Evolutionary conservation across 108 stramenopile species (phyloP), one percentile per base, ranked within the genome.

Genomic region (Aurantiochytrium sp.): DNA sequence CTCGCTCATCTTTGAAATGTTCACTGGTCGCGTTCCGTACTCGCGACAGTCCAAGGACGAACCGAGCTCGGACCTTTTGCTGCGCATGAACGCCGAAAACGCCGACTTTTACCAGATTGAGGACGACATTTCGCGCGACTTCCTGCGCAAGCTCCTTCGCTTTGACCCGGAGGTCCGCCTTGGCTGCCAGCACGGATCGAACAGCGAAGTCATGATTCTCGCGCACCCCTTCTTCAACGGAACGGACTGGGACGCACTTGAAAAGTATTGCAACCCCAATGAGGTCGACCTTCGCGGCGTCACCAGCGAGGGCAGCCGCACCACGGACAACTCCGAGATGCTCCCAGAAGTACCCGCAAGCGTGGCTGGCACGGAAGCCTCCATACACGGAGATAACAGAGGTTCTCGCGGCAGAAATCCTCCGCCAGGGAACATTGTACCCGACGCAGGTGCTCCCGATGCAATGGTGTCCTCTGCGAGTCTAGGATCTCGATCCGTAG

Each of bases 201-300:
- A 83, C 76, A 83, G 76, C 51, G 76, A 83, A 23, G 76, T 83
- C 49, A 83, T 83, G 76, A 83, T 83, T 83, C n/a, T 83, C 5
- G 51, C 76, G 28, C 76, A 83, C 76, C 76, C 76, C n/a, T 83
- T 83, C 51, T 83, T 21, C 28, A 53, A 53, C 49, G 76, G 49
- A 16, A 83, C 51, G 10, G 76, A 83, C 76, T 83, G 76, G 76
- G 76, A 83, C 76, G 45, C 45, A 8, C 76, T 83, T 1, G 76
- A 83, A 83, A 47, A 53, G 51, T 83, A 83, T 35, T 19, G 49
- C 76, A 83, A 83, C 76, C 51, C 45, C 76, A 83, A 83, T 23
- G 76, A 83, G 45, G 3, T 83, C 23, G 76, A 83, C n/a, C 64
- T 57, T 8, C 55, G 55, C 55, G 42, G 64, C 35, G 64, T 4